Percentiles rank a stretch among this genome's conserved stretches.
Evolutionary conservation across 768 basidiomycete genomes (phyloP).

Genomic region (Rhodosporidiobolus sp.): DNA sequence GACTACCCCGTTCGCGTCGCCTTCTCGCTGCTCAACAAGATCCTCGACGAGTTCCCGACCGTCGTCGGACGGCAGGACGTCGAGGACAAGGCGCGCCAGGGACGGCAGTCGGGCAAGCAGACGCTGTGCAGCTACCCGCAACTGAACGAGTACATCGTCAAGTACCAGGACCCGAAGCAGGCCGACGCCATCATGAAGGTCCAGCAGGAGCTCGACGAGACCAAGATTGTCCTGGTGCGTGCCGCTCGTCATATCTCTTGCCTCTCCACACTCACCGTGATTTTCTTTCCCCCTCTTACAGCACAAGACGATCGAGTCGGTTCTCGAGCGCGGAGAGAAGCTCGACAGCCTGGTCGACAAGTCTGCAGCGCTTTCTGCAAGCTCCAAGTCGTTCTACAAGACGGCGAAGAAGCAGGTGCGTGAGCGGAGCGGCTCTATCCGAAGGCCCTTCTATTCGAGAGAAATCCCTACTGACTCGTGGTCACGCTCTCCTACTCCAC

Average conservation of each 20-base stretch:
- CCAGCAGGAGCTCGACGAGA: slow-evolving; percentile 96
- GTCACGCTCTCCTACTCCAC: slow-evolving; percentile 95
- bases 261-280: neutral
- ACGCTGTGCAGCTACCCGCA: slow-evolving; percentile 67
- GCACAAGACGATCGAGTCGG: slow-evolving; percentile 99
- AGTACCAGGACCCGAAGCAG: slow-evolving; percentile 95
- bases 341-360: slow-evolving; percentile 92
- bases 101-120: slow-evolving; percentile 53
- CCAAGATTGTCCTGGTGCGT: slow-evolving; percentile 91
- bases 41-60: slow-evolving; percentile 84
- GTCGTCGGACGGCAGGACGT: slow-evolving; percentile 72
- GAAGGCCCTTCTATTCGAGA: no score
- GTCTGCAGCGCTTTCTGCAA: slow-evolving; percentile 74
- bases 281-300: slow-evolving; percentile 46
- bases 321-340: slow-evolving; percentile 92
- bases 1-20: slow-evolving; percentile 97
- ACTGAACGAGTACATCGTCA: slow-evolving; percentile 71
- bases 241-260: slow-evolving; percentile 24
- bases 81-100: slow-evolving; percentile 39
- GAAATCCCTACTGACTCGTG: neutral
- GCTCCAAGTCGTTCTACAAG: slow-evolving; percentile 99
- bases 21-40: slow-evolving; percentile 87
- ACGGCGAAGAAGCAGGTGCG: slow-evolving; percentile 89
- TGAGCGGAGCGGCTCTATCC: neutral
- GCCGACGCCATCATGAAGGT: slow-evolving; percentile 98